phyloP scores from a whole-genome alignment of 1,284 basidiomycete species.

The Porogramme epimiltina region DNA sequence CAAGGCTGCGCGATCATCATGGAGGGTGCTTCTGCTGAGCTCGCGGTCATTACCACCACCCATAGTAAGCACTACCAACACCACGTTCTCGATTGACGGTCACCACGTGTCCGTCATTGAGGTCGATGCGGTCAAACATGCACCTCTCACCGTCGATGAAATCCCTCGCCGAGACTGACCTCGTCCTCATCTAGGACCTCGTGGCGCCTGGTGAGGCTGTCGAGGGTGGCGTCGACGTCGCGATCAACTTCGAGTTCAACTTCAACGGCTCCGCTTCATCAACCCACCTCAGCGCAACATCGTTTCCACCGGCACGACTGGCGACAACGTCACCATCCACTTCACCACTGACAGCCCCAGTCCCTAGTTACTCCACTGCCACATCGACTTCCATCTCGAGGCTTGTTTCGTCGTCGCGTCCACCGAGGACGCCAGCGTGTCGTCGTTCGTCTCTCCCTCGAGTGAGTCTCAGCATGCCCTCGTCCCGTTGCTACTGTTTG shows the following conservation, averaged over 20 bases:
- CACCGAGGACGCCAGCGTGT: conserved; percentile 22
- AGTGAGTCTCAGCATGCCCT: neutral
- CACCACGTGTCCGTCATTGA: conserved; percentile 41
- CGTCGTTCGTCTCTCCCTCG: conserved; percentile 3
- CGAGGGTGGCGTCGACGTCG: conserved; percentile 31
- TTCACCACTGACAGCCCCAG: conserved; percentile 26
- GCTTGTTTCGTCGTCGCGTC: conserved; percentile 28
- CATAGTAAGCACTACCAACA: conserved; percentile 39
- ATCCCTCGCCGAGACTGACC: conserved; percentile 32
- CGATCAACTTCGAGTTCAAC: conserved; percentile 25
- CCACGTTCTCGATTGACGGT: conserved; percentile 37
- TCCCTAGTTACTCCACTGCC: conserved; percentile 28
- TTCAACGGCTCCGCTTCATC: conserved; percentile 23
- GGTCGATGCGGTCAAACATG: conserved; percentile 34
- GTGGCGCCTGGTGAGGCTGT: conserved; percentile 26
- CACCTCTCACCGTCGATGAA: conserved; percentile 33
- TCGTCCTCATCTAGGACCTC: conserved; percentile 22
- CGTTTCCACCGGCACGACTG: conserved; percentile 30
- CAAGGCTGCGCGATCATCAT: conserved; percentile 34
- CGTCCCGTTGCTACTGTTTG: neutral
- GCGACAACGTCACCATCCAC: conserved; percentile 35
- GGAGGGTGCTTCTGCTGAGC: conserved; percentile 19
- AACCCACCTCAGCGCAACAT: conserved; percentile 35
- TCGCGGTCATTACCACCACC: conserved; percentile 35
- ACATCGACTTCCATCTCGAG: conserved; percentile 28